A percentile compares a stretch with the other conserved stretches of the same genome.
These are phyloP conservation scores for Monilinia fructigena DNA, from an alignment of 2,329 filamentous ascomycete genomes.

Conservation along the genomic window DNA sequence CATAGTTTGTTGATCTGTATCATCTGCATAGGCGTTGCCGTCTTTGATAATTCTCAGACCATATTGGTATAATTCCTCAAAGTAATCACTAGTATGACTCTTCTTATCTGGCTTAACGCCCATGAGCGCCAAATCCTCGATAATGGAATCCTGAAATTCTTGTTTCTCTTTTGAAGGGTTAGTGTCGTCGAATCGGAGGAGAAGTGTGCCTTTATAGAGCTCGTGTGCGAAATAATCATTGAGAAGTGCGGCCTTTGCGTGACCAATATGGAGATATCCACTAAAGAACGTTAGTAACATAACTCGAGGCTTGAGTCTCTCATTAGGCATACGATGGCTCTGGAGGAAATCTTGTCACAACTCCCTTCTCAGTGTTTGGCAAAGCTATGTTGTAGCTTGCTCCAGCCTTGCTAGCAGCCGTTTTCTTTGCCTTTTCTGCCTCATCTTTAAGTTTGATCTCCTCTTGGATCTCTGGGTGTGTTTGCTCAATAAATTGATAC, in stretches of 20 bases:
- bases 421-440: conserved; percentile 67
- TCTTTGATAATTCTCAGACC: conserved; percentile 81
- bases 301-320: background rate
- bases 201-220: conserved; percentile 85
- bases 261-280: conserved; percentile 91
- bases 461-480: conserved; percentile 71
- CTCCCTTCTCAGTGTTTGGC: conserved; percentile 79
- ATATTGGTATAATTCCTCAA: conserved; percentile 85
- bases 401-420: conserved; percentile 69
- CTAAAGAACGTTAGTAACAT: conserved; percentile 30
- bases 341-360: conserved; percentile 88
- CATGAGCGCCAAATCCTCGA: conserved; percentile 87
- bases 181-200: conserved; percentile 93
- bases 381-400: conserved; percentile 88
- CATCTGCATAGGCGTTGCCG: conserved; percentile 89
- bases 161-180: conserved; percentile 97
- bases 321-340: conserved; percentile 72
- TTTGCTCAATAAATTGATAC: conserved; percentile 83
- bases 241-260: conserved; percentile 88
- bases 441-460: conserved; percentile 70
- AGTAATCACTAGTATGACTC: conserved; percentile 93
- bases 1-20: conserved; percentile 89
- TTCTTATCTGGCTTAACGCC: conserved; percentile 85
- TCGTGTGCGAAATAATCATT: conserved; percentile 97
- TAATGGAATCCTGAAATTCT: conserved; percentile 90